Evolutionary conservation across 495 filamentous ascomycete genomes (phyloP).

Genomic region (Poronia punctata): DNA sequence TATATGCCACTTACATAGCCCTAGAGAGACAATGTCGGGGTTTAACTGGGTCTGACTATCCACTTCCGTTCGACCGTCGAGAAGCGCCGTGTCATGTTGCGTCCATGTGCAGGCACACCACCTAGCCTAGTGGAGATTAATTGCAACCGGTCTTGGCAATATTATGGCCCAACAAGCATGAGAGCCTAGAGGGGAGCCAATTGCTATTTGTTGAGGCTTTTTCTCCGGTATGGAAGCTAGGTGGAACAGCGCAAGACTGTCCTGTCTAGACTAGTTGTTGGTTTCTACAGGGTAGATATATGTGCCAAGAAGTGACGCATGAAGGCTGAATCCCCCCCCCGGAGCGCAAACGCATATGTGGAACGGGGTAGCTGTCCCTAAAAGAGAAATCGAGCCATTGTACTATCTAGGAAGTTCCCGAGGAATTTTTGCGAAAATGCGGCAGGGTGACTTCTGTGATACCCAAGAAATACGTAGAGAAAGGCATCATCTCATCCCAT

Average conservation of each 20-base stretch:
- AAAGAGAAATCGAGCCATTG: no score
- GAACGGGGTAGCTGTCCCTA: no score
- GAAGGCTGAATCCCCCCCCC: no score
- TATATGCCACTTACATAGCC: neutral
- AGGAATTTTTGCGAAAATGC: no score
- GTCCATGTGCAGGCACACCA: slow-evolving; percentile 2
- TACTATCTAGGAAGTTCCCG: no score
- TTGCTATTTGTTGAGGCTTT: slow-evolving; percentile 6
- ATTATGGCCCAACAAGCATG: slow-evolving; percentile 2
- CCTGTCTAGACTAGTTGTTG: neutral
- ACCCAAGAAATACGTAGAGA: no score
- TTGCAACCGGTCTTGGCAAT: slow-evolving; percentile 1
- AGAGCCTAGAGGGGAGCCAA: neutral
- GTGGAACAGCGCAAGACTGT: slow-evolving; percentile 3
- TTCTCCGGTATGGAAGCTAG: slow-evolving; percentile 1
- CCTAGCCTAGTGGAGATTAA: neutral
- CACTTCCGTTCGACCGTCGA: slow-evolving; percentile 27
- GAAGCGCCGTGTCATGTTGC: slow-evolving; percentile 8
- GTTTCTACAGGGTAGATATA: no score
- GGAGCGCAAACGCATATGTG: no score
- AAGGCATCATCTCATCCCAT: no score
- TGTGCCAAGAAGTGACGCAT: no score
- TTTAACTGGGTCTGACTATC: slow-evolving; percentile 15
- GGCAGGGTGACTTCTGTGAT: no score
- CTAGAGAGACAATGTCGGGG: neutral